Base-by-base conservation (phyloP, 2,329 filamentous ascomycete species). In the Ilyonectria mors-panacis region DNA sequence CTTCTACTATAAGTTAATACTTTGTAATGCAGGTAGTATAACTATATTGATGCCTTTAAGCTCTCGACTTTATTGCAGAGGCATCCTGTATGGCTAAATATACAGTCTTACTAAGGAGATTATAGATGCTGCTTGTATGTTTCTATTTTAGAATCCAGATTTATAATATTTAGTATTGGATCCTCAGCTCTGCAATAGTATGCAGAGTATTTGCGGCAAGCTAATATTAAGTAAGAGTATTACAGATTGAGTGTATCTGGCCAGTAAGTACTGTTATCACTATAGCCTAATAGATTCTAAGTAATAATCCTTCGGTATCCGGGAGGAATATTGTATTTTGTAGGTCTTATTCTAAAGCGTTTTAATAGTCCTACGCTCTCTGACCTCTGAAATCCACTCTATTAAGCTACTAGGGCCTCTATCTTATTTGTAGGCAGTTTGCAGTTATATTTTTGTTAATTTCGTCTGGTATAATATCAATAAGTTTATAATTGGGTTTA, bases 81-180 rank as follows among this genome's bases (percentile, higher is more conserved):
- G 39, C 1, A 59, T 65, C 6, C 62, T 59, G 2, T 65, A 55
- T 55, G 39, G 62, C 12, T 39, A 59, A 26, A 65, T 65, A 21
- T 59, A 65, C 4, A 65, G 48, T 47, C 55, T 65, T 5, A 65
- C 28, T 12, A 65, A 65, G 17, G 48, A 65, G 55, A 65, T 60
- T 2, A 44, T 55, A 53, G 62, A 65, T 21, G 62, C 62, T 17
- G 47, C 62, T 26, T 48, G 48, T 19, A 65, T 28, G 15, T 65
- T 55, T 59, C 48, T 26, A 60, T 65, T 65, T 50, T 42, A 63
- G n/a, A 64, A 64, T 47, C 62, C 54, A 17, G 47, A 59, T 64
- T 45, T 64, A 54, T n/a, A 47, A 33, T 33, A 59, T 2, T 1
- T 64, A 12, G 55, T 47, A 33, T 59, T 59, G 37, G 47, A 64